Evolutionary conservation across 768 basidiomycete genomes (phyloP).

Genomic region (Auriculariales sp.): DNA sequence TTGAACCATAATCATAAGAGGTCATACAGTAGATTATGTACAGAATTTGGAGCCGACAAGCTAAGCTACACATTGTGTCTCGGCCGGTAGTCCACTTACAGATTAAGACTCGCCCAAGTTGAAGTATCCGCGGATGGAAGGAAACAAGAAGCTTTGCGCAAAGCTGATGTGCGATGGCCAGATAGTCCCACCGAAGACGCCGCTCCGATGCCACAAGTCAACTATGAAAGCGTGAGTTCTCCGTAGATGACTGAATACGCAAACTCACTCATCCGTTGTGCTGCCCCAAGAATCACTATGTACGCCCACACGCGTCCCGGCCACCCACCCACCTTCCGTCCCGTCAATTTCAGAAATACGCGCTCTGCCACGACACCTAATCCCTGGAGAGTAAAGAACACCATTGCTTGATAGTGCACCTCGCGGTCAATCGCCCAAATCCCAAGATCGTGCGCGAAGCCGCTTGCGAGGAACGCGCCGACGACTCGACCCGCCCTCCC

Average conservation of each 20-base stretch:
- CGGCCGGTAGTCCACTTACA: too few relatives aligned
- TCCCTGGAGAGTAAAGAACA: conserved; percentile 11
- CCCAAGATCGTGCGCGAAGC: conserved; percentile 8
- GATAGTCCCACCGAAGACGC: background rate
- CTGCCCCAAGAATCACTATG: conserved; percentile 33
- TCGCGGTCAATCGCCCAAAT: conserved; percentile 8
- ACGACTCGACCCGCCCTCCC: conserved; percentile 25
- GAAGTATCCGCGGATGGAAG: too few relatives aligned
- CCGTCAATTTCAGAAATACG: conserved; percentile 15
- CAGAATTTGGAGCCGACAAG: too few relatives aligned
- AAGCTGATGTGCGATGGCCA: background rate
- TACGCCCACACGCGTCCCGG: conserved; percentile 38
- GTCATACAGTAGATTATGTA: too few relatives aligned
- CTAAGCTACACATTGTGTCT: too few relatives aligned
- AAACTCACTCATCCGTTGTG: conserved; percentile 30
- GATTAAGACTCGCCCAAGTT: too few relatives aligned
- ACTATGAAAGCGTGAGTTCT: background rate
- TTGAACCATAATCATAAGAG: too few relatives aligned
- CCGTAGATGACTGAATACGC: background rate
- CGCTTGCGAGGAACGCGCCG: conserved; percentile 8
- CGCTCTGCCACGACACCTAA: conserved; percentile 9
- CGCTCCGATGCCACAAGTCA: background rate
- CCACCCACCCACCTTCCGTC: conserved; percentile 32
- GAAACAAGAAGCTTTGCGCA: background rate
- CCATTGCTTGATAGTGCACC: conserved; percentile 4